These are phyloP conservation scores for Dendrothele bispora DNA, from an alignment of 768 basidiomycete species.

Conservation along the genomic window DNA sequence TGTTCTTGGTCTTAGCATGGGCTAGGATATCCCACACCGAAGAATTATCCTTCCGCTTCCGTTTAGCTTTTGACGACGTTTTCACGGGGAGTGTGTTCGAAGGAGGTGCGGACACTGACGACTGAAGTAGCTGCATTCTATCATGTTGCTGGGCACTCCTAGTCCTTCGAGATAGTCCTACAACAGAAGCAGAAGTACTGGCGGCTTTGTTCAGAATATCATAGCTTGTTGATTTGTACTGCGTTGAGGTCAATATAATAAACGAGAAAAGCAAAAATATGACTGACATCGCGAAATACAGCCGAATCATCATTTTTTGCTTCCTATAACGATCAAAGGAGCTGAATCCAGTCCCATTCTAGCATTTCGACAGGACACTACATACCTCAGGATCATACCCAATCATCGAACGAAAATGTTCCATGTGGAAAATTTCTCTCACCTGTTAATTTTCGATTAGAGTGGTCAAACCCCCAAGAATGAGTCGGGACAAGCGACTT, in stretches of 20 bases:
- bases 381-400: slow-evolving; percentile 74
- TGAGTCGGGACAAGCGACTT: slow-evolving; percentile 28
- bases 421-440: slow-evolving; percentile 87
- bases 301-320: slow-evolving; percentile 72
- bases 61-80: slow-evolving; percentile 19
- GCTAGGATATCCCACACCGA: slow-evolving; percentile 32
- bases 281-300: slow-evolving; percentile 73
- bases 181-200: slow-evolving; percentile 26
- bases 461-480: slow-evolving; percentile 1
- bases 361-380: not conserved
- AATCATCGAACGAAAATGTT: slow-evolving; percentile 74
- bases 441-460: slow-evolving; percentile 43
- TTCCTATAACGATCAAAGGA: slow-evolving; percentile 36
- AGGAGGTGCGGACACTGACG: slow-evolving; percentile 20
- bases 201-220: slow-evolving; percentile 61
- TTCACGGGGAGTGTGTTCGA: slow-evolving; percentile 16
- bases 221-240: slow-evolving; percentile 65
- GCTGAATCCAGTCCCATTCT: not conserved
- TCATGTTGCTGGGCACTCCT: slow-evolving; percentile 57
- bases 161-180: slow-evolving; percentile 58
- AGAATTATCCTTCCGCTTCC: slow-evolving; percentile 24
- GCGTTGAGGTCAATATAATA: slow-evolving; percentile 6
- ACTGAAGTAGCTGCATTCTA: slow-evolving; percentile 44
- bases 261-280: slow-evolving; percentile 2
- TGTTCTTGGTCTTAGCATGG: slow-evolving; percentile 18